Base-by-base conservation (phyloP, 2,329 filamentous ascomycete genomes). In the Colletotrichum sp. region DNA sequence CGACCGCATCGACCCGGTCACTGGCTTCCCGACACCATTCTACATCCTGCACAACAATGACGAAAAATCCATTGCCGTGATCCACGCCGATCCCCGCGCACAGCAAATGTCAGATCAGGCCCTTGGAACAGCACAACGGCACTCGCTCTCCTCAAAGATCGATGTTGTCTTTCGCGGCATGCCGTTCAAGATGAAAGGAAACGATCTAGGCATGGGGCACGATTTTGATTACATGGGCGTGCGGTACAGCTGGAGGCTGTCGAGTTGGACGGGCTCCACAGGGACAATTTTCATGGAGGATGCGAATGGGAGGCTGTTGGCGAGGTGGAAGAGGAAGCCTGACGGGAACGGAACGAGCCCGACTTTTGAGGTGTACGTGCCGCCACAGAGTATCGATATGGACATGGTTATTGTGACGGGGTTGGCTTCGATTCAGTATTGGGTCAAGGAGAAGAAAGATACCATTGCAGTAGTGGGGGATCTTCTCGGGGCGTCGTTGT, bases 381-480 rank as follows among this genome's bases (percentile, higher is more conserved):
- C 68, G 30, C 64, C 72, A 13, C 65, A 60, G 60, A 77, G 60
- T 7, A 55, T 77, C n/a, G 75, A 76, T 3, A 72, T 76, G 65
- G 75, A 76, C 21, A 67, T 76, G 72, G 26, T 77, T 1, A 48
- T 77, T 15, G 72, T 71, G 12, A 76, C 75, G 26, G 68, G 75
- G 6, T 7, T 72, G 24, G 60, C 72, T 18, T 55, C 69, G 2
- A 65, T 73, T 34, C 63, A 70, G 8, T 67, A 63, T n/a, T 73
- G 75, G 73, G 15, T 7, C 0, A 66, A 75, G n/a, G 67, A 77
- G 24, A 69, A 72, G 30, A 72, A 57, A 13, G 66, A 67, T 5
- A 16, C 61, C 8, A 24, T 24, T 15, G 8, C 10, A 12, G 61
- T 26, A 3, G n/a, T 61, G 13, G 55, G 39, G 6, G 61, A 55